phyloP scores from a whole-genome alignment of 192 early-diverging fungal genomes.

The Geosiphon pyriformis region DNA sequence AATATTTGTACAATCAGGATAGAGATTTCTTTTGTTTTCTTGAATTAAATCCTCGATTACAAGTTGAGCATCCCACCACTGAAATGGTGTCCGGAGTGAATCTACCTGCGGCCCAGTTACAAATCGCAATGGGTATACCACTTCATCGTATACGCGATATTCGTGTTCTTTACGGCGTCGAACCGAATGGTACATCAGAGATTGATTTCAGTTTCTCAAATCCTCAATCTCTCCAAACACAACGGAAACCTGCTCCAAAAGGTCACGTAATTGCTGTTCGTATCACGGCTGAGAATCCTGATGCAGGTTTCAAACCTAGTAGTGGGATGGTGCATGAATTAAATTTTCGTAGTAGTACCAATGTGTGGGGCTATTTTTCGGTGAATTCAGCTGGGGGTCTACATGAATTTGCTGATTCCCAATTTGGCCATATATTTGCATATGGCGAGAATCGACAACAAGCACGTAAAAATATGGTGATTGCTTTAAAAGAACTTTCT shows the following conservation, averaged over 20 bases:
- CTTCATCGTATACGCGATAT: slow-evolving; percentile 93
- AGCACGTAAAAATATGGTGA: slow-evolving; percentile 92
- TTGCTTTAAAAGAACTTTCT: slow-evolving; percentile 96
- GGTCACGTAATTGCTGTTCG: slow-evolving; percentile 98
- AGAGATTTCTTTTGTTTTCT: slow-evolving; percentile 90
- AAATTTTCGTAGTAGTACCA: slow-evolving; percentile 91
- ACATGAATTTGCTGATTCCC: slow-evolving; percentile 99
- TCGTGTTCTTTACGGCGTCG: slow-evolving; percentile 87
- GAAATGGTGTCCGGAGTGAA: slow-evolving; percentile 99
- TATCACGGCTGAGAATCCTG: slow-evolving; percentile 99
- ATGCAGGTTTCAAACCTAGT: slow-evolving; percentile 98
- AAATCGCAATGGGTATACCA: slow-evolving; percentile 99
- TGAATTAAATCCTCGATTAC: slow-evolving; percentile 95
- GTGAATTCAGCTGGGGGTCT: slow-evolving; percentile 91
- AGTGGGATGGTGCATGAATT: slow-evolving; percentile 94
- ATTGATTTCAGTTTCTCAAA: slow-evolving; percentile 92
- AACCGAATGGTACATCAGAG: slow-evolving; percentile 75
- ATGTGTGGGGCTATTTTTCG: slow-evolving; percentile 99
- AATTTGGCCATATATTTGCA: slow-evolving; percentile 98
- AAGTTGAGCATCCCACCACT: slow-evolving; percentile 98
- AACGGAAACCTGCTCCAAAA: slow-evolving; percentile 89
- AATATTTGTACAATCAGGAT: slow-evolving; percentile 89
- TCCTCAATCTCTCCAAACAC: slow-evolving; percentile 70
- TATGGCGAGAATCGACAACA: slow-evolving; percentile 93
- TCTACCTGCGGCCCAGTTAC: slow-evolving; percentile 94